phyloP scores from a whole-genome alignment of 2,329 filamentous ascomycete genomes.

The Venturia aucupariae region DNA sequence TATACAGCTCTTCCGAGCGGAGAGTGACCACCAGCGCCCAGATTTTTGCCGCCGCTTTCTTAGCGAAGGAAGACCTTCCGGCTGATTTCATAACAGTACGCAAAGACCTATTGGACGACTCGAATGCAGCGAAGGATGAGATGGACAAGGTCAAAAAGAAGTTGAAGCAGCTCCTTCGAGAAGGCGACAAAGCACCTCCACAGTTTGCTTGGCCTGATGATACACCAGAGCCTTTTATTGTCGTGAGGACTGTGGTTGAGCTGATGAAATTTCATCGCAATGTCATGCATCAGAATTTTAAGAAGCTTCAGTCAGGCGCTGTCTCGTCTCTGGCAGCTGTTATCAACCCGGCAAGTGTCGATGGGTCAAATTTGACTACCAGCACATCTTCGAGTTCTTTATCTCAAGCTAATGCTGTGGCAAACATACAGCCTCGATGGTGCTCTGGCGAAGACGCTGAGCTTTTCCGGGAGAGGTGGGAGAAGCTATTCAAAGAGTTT shows the following conservation, averaged over 20 bases:
- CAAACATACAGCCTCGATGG: slow-evolving; percentile 75
- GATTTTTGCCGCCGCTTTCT: slow-evolving; percentile 86
- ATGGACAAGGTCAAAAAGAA: slow-evolving; percentile 99
- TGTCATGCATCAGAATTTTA: slow-evolving; percentile 92
- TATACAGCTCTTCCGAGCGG: slow-evolving; percentile 92
- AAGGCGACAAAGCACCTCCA: slow-evolving; percentile 85
- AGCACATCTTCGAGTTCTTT: slow-evolving; percentile 17
- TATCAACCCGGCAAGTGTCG: slow-evolving; percentile 5
- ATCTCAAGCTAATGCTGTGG: slow-evolving; percentile 29
- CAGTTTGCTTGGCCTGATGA: slow-evolving; percentile 98
- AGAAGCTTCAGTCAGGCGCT: slow-evolving; percentile 58
- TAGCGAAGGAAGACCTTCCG: slow-evolving; percentile 75
- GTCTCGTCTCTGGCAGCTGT: slow-evolving; percentile 40
- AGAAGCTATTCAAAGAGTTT: slow-evolving; percentile 95
- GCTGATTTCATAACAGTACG: slow-evolving; percentile 82
- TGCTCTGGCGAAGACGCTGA: slow-evolving; percentile 93
- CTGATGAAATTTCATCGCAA: slow-evolving; percentile 95
- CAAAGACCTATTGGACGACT: slow-evolving; percentile 93
- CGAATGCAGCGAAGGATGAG: slow-evolving; percentile 95
- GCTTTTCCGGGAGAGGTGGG: slow-evolving; percentile 93
- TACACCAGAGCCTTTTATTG: slow-evolving; percentile 87
- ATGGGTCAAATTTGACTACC: background rate
- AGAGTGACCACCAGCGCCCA: slow-evolving; percentile 93
- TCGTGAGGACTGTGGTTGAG: slow-evolving; percentile 84
- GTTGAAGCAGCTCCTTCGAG: slow-evolving; percentile 81